phyloP scores from a whole-genome alignment of 2,329 filamentous ascomycete species.

The Coniochaeta sp. region DNA sequence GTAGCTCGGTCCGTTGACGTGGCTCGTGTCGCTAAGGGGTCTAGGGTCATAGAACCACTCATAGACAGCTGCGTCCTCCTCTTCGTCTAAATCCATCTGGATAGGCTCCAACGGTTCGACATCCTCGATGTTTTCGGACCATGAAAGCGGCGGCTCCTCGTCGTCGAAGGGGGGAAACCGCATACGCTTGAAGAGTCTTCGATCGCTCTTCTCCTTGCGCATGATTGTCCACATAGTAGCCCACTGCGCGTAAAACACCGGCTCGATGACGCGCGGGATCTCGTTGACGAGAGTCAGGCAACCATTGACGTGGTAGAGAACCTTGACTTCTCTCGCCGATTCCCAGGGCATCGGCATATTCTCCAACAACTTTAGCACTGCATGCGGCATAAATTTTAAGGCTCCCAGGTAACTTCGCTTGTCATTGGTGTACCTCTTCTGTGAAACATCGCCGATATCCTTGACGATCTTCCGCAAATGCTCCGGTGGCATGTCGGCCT shows the following conservation, averaged over 20 bases:
- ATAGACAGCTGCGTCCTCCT: constrained; percentile 81
- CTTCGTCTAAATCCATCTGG: constrained; percentile 95
- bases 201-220: constrained; percentile 94
- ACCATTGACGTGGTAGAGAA: constrained; percentile 96
- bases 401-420: constrained; percentile 97
- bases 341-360: constrained; percentile 99
- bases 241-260: constrained; percentile 97
- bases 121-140: constrained; percentile 98
- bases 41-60: constrained; percentile 98
- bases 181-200: constrained; percentile 97
- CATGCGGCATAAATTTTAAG: constrained; percentile 98
- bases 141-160: constrained; percentile 93
- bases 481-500: constrained; percentile 97
- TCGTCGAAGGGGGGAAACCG: constrained; percentile 97
- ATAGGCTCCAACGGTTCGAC: constrained; percentile 96
- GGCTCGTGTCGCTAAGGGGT: constrained; percentile 80
- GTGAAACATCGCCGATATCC: constrained; percentile 97
- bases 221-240: constrained; percentile 99
- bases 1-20: constrained; percentile 96
- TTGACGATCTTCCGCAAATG: constrained; percentile 97
- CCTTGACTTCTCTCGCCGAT: constrained; percentile 90
- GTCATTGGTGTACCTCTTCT: constrained; percentile 98
- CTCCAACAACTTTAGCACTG: constrained; percentile 91
- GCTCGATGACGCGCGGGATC: constrained; percentile 91
- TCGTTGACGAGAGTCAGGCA: constrained; percentile 97